Evolutionary conservation across 2,329 filamentous ascomycete species (phyloP), one percentile per base, ranked within the genome.

Genomic region (Aspergillus terreus): DNA sequence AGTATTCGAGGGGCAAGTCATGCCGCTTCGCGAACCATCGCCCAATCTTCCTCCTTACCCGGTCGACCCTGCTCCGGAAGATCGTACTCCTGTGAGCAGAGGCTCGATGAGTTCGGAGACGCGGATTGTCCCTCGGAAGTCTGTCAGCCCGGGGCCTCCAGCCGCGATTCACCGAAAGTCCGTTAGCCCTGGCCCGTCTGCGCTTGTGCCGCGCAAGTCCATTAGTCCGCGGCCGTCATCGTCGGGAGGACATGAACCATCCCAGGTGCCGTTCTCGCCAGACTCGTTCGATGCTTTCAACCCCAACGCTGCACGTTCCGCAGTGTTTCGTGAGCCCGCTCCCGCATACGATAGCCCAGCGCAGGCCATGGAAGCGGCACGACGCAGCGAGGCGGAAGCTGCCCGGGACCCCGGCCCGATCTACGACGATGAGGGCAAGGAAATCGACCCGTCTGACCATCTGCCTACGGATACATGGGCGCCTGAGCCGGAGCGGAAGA

Each of bases 361-460:
- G 11, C 66, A 71, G 52, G 65, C 69, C n/a, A 66, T 68, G 61
- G 71, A 73, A 43, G 64, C 66, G 4, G 65, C 71, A 15, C 61
- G 67, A 45, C 68, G 69, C 54, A 62, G 65, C 33, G 68, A 76
- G 49, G 59, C 67, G 6, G 70, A 72, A 53, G 61, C 68, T 45
- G 49, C 65, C 49, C 71, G 76, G 19, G 74, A 78, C 41, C 66
- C 77, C 36, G 80, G 78, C 2, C 82, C 83, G 6, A 84, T 86
- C 50, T 81, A 85, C 41, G 82, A 80, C 15, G 82, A 82, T 61
- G 81, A 84, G 62, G 83, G 83, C 14, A 77, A 82, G 32, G 78
- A 83, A 50, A 84, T 86, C 58, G 83, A 86, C 65, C 83, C 83
- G 4, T 84, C 82, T 0, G 83, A 86, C 63, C 82, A 86, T 62